Conservation (phyloP, 2,329 filamentous ascomycete genomes). For the Aureobasidium namibiae region DNA sequence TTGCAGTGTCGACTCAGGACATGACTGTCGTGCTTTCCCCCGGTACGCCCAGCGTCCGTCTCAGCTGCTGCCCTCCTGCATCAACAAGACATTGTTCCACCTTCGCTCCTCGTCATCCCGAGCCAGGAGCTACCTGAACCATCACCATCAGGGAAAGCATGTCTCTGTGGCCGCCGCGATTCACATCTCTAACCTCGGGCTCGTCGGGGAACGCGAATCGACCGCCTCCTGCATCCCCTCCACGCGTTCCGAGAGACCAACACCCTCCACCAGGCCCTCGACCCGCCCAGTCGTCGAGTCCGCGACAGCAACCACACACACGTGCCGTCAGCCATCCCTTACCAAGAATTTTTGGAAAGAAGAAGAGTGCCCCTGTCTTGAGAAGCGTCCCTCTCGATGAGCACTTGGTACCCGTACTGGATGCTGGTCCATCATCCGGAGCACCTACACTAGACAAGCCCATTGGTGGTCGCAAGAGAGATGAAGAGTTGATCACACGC, state of each 20-base stretch:
- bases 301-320: conserved; percentile 5
- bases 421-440: conserved; percentile 25
- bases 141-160: conserved; percentile 8
- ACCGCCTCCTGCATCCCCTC: background rate
- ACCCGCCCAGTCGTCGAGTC: background rate
- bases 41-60: conserved; percentile 5
- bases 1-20: background rate
- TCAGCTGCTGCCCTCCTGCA: background rate
- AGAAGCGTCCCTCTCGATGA: conserved; percentile 25
- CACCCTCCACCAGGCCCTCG: background rate
- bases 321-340: conserved; percentile 60
- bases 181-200: conserved; percentile 11
- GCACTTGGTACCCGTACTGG: conserved; percentile 33
- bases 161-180: conserved; percentile 18
- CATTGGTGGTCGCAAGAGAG: conserved; percentile 24
- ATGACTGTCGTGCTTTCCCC: conserved; percentile 1
- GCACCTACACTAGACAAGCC: conserved; percentile 18
- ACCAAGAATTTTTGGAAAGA: conserved; percentile 59
- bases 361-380: conserved; percentile 34
- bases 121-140: background rate
- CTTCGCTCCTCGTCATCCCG: background rate
- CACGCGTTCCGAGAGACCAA: background rate
- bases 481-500: conserved; percentile 56
- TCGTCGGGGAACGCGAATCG: background rate
- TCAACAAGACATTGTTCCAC: background rate